Base-by-base conservation (phyloP, 1,284 basidiomycete species). In the Cryptococcus jaspeensis region DNA sequence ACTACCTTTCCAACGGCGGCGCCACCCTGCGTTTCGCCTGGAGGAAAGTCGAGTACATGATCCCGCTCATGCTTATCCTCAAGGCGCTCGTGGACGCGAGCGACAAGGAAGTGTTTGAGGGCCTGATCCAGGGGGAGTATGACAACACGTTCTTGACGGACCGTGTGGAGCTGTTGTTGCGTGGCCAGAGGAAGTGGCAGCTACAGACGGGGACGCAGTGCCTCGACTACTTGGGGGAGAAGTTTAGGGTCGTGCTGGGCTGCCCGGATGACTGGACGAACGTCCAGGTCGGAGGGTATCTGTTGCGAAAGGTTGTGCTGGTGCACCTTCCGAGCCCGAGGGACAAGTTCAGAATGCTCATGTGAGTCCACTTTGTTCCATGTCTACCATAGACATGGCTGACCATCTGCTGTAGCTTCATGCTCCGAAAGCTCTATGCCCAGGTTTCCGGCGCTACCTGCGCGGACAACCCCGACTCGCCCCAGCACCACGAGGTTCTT, bases 31-130 rank as follows among this genome's bases (percentile, higher is more conserved):
- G 96, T 20, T 99, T 99, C 80, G 92, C 87, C 71, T 98, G 92
- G 92, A 82, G 94, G 53, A 99, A 99, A 79, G 91, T 96, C 73
- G 96, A 99, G 82, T 99, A 97, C 79, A 94, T 98, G 73, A 91
- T 99, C 44, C 96, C 96, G 4, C 89, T 98, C 73, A 93, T 99
- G 86, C 86, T 99, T 61, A 84, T 99, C 67, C 84, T 99, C 66
- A 99, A 99, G 74, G 94, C 94, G 36, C 85, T 99, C 39, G 86
- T 94, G n/a, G 84, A 87, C 58, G 91, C 94, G 15, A 92, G 90
- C 22, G 96, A 99, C 81, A 91, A 89, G 76, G 96, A 99, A 76
- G 93, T 99, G 59, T 99, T 99, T 70, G 90, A 95, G 75, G 90
- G 92, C n/a, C 84, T 99, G 65, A 88, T 96, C 67, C 96, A 98